A percentile compares a stretch with the other conserved stretches of the same genome.
These are phyloP conservation scores for Remersonia thermophila DNA, from an alignment of 2,329 filamentous ascomycete genomes.

Conservation along the genomic window DNA sequence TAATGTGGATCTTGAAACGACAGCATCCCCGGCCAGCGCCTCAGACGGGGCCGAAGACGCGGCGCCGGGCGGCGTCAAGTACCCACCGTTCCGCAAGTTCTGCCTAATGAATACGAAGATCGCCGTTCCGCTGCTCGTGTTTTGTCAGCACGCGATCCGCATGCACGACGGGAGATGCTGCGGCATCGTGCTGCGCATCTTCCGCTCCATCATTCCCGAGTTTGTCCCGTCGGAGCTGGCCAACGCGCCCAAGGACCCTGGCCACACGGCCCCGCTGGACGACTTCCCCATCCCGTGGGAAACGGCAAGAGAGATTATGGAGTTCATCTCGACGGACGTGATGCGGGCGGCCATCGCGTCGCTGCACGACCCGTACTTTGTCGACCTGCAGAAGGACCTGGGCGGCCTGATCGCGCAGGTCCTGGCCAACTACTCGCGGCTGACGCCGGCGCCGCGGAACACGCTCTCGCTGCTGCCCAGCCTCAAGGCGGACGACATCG, in stretches of 20 bases:
- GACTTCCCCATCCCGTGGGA: slow-evolving; percentile 37
- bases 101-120: slow-evolving; percentile 67
- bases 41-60: slow-evolving; percentile 13
- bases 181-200: slow-evolving; percentile 71
- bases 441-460: slow-evolving; percentile 57
- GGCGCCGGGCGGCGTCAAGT: slow-evolving; percentile 23
- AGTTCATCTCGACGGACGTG: slow-evolving; percentile 82
- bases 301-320: slow-evolving; percentile 58
- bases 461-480: slow-evolving; percentile 73
- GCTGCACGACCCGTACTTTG: slow-evolving; percentile 90
- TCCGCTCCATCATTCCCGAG: slow-evolving; percentile 72
- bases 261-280: slow-evolving; percentile 17
- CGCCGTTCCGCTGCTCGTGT: slow-evolving; percentile 78
- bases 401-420: slow-evolving; percentile 80
- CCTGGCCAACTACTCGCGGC: slow-evolving; percentile 59
- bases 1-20: slow-evolving; percentile 14
- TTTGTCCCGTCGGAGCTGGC: slow-evolving; percentile 36
- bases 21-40: slow-evolving; percentile 12
- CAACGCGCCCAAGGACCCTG: slow-evolving; percentile 8
- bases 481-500: slow-evolving; percentile 56
- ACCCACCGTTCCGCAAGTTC: slow-evolving; percentile 62
- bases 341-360: slow-evolving; percentile 82
- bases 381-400: slow-evolving; percentile 87
- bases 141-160: slow-evolving; percentile 79
- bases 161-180: slow-evolving; percentile 87